Base-by-base conservation (phyloP, 106 monocot genomes). In the Vanilla planifolia region DNA sequence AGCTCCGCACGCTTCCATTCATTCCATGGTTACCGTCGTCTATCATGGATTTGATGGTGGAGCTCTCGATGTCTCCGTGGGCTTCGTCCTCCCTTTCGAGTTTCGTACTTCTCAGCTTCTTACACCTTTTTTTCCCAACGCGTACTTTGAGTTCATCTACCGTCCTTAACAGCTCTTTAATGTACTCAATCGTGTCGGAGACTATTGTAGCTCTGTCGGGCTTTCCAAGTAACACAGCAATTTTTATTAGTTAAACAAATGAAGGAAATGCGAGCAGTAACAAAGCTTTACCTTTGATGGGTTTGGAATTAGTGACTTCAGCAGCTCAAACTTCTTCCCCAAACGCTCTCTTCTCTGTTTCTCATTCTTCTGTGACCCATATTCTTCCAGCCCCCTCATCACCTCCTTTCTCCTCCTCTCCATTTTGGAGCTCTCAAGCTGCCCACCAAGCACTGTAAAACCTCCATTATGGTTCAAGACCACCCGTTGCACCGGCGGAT, bases 181-280 rank as follows among this genome's bases (percentile, higher is more conserved):
- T 89, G 85, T 94, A 86, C n/a, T 75, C 67, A 8, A 83, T 86
- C 2, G 89, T 76, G 69, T 94, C 94, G 0, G 77, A 58, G 2
- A 94, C 21, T 26, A 89, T 83, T 20, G 80, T 83, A 22, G 94
- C 94, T 53, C 81, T 77, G 65, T 94, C 89, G 33, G 67, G 68
- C 89, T 94, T 69, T 27, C n/a, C n/a, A n/a, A 56, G 37, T 39
- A 14, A 33, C 1, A 8, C 5, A 48, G 7, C 5, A 41, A 48
- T 4, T 19, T 20, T 17, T 33, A 16, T 21, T 10, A n/a, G 34
- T 50, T 17, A 5, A n/a, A 24, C 33, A 66, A 36, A 17, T 20
- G 44, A 41, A 10, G 20, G 3, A 16, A 8, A 51, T 46, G 32
- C 39, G 19, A 8, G 34, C 27, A n/a, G 5, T 19, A 43, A 16